Conservation (phyloP, 148 eudicot species). For the Vaccinium vitisidaea region DNA sequence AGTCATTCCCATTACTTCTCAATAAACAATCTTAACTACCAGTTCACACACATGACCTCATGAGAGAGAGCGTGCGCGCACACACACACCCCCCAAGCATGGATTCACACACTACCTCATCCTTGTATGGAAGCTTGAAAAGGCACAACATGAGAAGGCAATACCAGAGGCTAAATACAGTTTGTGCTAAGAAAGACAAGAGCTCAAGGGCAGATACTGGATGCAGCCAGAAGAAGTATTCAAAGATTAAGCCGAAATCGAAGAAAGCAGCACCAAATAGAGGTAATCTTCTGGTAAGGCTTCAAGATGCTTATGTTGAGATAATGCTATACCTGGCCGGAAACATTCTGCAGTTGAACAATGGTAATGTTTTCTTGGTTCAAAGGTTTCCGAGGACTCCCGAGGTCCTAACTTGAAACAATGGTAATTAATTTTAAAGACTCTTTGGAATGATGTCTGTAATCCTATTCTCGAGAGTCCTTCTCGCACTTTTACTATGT, state of each 20-base stretch:
- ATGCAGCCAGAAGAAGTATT: not conserved
- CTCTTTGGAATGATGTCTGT: not conserved
- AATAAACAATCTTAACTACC: not conserved
- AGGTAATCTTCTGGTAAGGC: not conserved
- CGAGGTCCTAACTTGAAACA: not conserved
- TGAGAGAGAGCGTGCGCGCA: not conserved
- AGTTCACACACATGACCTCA: not conserved
- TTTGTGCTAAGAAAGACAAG: not conserved
- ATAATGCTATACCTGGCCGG: conserved; percentile 1
- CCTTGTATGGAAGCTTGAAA: not conserved
- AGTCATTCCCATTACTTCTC: not conserved
- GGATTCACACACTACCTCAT: not conserved
- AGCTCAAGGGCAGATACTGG: not conserved
- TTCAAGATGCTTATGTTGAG: conserved; percentile 11
- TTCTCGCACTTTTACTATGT: not conserved
- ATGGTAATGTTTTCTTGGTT: conserved; percentile 8
- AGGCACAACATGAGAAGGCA: conserved; percentile 3
- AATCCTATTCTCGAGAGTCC: not conserved
- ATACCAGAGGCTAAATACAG: not conserved
- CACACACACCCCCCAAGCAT: not conserved
- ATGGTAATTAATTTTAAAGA: too few species aligned
- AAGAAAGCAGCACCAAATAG: not conserved
- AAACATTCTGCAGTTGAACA: conserved; percentile 2
- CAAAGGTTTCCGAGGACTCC: conserved; percentile 6
- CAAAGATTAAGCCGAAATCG: not conserved